phyloP scores from a whole-genome alignment of 1,139 yeast species.

The Keqinozyma sinolaborantium region DNA sequence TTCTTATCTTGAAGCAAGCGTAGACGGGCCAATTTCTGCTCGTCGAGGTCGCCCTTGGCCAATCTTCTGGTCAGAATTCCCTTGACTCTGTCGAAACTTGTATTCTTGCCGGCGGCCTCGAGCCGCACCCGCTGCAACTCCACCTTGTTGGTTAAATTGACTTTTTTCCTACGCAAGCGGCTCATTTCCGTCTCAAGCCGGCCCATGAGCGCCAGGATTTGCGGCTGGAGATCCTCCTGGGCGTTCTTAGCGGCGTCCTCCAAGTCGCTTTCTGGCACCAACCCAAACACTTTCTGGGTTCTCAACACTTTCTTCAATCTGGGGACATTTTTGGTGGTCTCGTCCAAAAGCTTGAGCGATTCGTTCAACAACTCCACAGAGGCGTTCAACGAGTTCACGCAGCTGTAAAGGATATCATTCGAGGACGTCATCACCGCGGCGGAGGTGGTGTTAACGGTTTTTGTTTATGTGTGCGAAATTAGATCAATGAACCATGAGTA shows the following conservation, averaged over 20 bases:
- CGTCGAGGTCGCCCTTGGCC: conserved; percentile 12
- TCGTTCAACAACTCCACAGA: conserved; percentile 28
- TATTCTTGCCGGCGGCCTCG: conserved; percentile 17
- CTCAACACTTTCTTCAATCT: conserved; percentile 29
- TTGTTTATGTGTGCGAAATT: neutral
- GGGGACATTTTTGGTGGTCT: conserved; percentile 31
- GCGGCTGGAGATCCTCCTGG: conserved; percentile 30
- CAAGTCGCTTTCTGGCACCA: conserved; percentile 40
- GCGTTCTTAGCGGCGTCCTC: conserved; percentile 33
- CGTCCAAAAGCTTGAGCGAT: conserved; percentile 26
- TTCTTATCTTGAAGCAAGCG: conserved; percentile 33
- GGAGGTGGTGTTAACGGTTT: neutral
- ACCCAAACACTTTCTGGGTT: conserved; percentile 38
- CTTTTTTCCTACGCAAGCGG: conserved; percentile 22
- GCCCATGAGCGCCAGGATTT: conserved; percentile 26
- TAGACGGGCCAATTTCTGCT: conserved; percentile 26
- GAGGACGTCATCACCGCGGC: conserved; percentile 6
- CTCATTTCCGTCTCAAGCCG: conserved; percentile 31
- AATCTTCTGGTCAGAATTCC: conserved; percentile 8
- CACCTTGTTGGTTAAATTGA: conserved; percentile 25
- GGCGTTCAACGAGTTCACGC: conserved; percentile 27
- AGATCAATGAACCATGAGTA: conserved; percentile 8
- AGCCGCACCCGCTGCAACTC: conserved; percentile 32
- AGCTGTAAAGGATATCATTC: conserved; percentile 18
- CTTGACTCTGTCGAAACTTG: conserved; percentile 4